Evolutionary conservation across 164 flowering plant species (phyloP), one percentile per base, ranked within the genome.

Genomic region (Euptelea pleiosperma): DNA sequence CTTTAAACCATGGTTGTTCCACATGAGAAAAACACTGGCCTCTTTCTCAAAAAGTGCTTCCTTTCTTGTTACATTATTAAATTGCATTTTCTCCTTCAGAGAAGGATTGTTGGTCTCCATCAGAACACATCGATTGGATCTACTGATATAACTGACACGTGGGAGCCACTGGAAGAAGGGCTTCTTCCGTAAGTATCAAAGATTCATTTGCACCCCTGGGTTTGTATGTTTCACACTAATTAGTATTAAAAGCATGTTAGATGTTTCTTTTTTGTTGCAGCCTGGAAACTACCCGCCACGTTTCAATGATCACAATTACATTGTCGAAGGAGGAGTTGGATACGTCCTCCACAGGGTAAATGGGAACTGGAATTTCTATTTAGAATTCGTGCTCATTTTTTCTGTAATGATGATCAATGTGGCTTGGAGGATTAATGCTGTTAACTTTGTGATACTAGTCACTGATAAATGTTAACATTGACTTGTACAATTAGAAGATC

Each of bases 141-240:
- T 8, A 82, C 73, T 12, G 87, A 82, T 49, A 84, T 84, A 52
- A 84, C 83, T 19, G 89, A 84, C 49, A 62, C 44, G 16, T 84
- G 85, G 85, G 89, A 84, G 68, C 87, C 90, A 8, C 66, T 82
- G n/a, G 90, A 84, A 55, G 90, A 84, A 72, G 90, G 90, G 75
- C 80, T 84, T 52, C 80, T 80, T 51, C 83, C 80, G 90, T 84
- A 73, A 62, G 85, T n/a, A n/a, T n/a, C n/a, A n/a, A n/a, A n/a
- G n/a, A n/a, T n/a, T n/a, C n/a, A n/a, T n/a, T n/a, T n/a, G n/a
- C n/a, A n/a, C n/a, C n/a, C n/a, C n/a, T n/a, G n/a, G n/a, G n/a
- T 19, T 42, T 52, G 29, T 42, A 29, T 34, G 0, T n/a, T n/a
- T 42, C 19, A 43, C 16, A 11, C 8, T 14, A 14, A 8, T 28